Percentiles rank a stretch among this genome's conserved stretches.
phyloP scores from a whole-genome alignment of 345 rosid genomes.

The Theobroma cacao region DNA sequence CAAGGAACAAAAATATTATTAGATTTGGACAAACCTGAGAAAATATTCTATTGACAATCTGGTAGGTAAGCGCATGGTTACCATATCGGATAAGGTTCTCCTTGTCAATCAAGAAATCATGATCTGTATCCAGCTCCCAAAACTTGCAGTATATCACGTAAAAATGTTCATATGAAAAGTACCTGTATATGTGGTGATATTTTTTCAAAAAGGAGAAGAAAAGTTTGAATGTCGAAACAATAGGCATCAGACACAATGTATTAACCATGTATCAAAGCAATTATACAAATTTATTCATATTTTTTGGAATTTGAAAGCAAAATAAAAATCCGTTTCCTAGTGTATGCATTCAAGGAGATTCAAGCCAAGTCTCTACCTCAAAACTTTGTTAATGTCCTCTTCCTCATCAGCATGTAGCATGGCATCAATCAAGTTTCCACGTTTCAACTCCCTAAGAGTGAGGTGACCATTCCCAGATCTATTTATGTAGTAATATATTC shows the following conservation, averaged over 20 bases:
- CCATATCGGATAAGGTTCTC: slow-evolving; percentile 97
- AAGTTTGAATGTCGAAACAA: neutral
- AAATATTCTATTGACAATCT: slow-evolving; percentile 89
- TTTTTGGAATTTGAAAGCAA: neutral
- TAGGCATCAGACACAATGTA: neutral
- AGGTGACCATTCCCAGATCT: slow-evolving; percentile 86
- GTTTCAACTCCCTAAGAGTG: slow-evolving; percentile 86
- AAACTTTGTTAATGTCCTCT: slow-evolving; percentile 96
- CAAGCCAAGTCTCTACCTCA: slow-evolving; percentile 53
- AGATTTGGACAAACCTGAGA: slow-evolving; percentile 70
- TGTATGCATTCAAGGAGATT: slow-evolving; percentile 11
- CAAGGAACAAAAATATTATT: slow-evolving; percentile 13
- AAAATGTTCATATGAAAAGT: slow-evolving; percentile 95
- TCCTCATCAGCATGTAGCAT: slow-evolving; percentile 96
- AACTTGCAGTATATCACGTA: slow-evolving; percentile 98
- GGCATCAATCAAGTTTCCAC: slow-evolving; percentile 84
- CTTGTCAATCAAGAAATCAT: slow-evolving; percentile 96
- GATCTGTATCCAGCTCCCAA: slow-evolving; percentile 99
- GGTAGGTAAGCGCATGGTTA: slow-evolving; percentile 94
- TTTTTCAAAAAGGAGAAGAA: neutral
- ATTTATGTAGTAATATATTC: slow-evolving; percentile 94
- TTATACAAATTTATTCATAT: neutral
- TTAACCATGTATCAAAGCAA: neutral
- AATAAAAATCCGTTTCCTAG: neutral
- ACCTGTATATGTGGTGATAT: slow-evolving; percentile 40